phyloP scores from a whole-genome alignment of 139 green algal genomes.

The Tetraselmis striata region DNA sequence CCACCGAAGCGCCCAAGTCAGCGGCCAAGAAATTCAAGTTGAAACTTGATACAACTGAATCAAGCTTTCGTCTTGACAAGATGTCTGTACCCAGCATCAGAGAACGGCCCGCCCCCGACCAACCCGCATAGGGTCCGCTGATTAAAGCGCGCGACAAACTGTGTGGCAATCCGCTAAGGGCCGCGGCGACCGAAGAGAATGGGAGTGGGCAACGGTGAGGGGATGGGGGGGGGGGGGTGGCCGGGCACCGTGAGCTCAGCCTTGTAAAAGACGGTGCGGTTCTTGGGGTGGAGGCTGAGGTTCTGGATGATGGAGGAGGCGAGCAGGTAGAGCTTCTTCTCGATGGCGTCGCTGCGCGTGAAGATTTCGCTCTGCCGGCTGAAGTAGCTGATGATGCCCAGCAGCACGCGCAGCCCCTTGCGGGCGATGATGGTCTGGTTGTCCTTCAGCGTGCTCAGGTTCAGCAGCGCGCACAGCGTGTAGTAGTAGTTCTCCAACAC shows the following conservation, averaged over 20 bases:
- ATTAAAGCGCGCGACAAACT: too few relatives aligned
- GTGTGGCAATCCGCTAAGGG: conserved; percentile 32
- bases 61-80: too few relatives aligned
- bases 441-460: conserved; percentile 45
- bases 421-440: conserved; percentile 51
- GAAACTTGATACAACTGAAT: too few relatives aligned
- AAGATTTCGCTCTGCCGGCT: neutral
- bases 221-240: too few relatives aligned
- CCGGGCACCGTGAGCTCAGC: conserved; percentile 42
- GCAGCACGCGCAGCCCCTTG: conserved; percentile 46
- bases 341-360: conserved; percentile 10
- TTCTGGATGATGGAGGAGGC: conserved; percentile 56
- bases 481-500: conserved; percentile 47
- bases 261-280: conserved; percentile 61
- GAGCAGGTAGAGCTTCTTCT: conserved; percentile 38
- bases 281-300: conserved; percentile 49
- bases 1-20: too few relatives aligned
- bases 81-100: too few relatives aligned
- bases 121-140: too few relatives aligned
- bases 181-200: conserved; percentile 18
- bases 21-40: too few relatives aligned
- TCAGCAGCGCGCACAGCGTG: conserved; percentile 53
- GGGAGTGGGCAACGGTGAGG: too few relatives aligned
- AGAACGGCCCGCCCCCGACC: too few relatives aligned
- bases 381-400: conserved; percentile 43